Evolutionary conservation across 148 eudicot species (phyloP), one percentile per base, ranked within the genome.

Genomic region (Chenopodium quinoa): DNA sequence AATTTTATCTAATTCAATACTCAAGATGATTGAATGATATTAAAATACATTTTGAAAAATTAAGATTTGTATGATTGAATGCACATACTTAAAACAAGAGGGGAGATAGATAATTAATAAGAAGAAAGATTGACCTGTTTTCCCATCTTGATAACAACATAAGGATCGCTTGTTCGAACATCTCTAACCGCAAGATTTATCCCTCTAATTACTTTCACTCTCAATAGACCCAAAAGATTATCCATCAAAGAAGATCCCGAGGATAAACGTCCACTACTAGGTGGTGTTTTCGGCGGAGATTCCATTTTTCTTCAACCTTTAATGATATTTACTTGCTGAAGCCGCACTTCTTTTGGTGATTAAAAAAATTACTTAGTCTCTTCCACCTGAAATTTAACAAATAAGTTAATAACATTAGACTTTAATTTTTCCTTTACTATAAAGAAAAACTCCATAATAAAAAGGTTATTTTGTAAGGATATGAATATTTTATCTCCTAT

Each of bases 111-210:
- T 17, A 56, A 12, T 0, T 1, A 56, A 14, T 14, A 56, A 19
- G 5, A 56, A 56, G 58, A 19, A 16, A 52, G 37, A 58, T 10
- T 40, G 54, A 89, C 98, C 93, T 94, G 98, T 78, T 67, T 44
- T 4, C 92, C 98, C 93, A 92, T 86, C 80, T 77, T 90, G 81
- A 94, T 79, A 50, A 91, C 90, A 71, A 89, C 87, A 58, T 94
- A 94, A 19, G 98, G 97, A 80, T 94, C 98, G 62, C 98, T 94
- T 78, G 85, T 94, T 23, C 89, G 87, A 64, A 94, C 88, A 80
- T 94, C 98, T 11, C 98, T 91, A 44, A 94, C 88, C 34, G 98
- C 98, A 23, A 94, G 93, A 83, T 94, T 90, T 90, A 56, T 75
- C 1, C 98, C 98, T 79, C 87, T 87, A 58, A 89, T 86, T 11